phyloP scores from a whole-genome alignment of 1,284 basidiomycete species.

The Apiotrichum gamsii region DNA sequence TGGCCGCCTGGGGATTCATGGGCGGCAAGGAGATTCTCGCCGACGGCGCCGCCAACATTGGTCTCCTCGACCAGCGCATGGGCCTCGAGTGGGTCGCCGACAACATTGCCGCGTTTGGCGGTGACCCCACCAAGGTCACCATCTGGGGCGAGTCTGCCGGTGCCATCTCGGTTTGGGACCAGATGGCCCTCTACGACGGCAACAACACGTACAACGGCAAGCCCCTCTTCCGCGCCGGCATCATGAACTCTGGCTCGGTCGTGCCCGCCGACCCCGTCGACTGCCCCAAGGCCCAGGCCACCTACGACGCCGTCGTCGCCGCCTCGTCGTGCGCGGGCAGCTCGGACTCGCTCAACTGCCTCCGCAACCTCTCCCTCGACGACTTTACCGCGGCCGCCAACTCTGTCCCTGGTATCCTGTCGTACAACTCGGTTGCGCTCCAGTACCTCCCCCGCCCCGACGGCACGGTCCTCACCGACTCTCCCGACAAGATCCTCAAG shows the following conservation, averaged over 20 bases:
- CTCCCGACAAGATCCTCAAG: conserved; percentile 33
- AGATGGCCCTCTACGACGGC: conserved; percentile 56
- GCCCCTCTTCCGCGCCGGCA: conserved; percentile 46
- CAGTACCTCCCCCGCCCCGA: conserved; percentile 55
- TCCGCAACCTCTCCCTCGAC: conserved; percentile 50
- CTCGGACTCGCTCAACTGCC: conserved; percentile 52
- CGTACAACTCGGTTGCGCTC: conserved; percentile 18
- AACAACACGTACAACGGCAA: conserved; percentile 39
- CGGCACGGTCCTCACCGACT: conserved; percentile 52
- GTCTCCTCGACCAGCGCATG: conserved; percentile 46
- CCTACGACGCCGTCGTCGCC: conserved; percentile 11
- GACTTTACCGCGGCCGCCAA: conserved; percentile 9
- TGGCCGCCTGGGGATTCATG: conserved; percentile 45
- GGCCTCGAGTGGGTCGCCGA: conserved; percentile 39
- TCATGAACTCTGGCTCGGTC: conserved; percentile 46
- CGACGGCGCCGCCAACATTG: conserved; percentile 53
- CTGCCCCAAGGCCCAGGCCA: conserved; percentile 11
- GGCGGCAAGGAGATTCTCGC: conserved; percentile 52
- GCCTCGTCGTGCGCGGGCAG: conserved; percentile 21
- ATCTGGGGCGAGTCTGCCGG: conserved; percentile 60
- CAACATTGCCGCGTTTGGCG: conserved; percentile 40
- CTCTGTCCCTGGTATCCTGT: conserved; percentile 11
- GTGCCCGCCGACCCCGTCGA: conserved; percentile 27
- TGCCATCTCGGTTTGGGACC: conserved; percentile 32
- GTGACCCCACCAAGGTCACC: conserved; percentile 39